These are phyloP conservation scores for Mucor lusitanicus DNA, from an alignment of 371 early-diverging fungal genomes.

Conservation along the genomic window DNA sequence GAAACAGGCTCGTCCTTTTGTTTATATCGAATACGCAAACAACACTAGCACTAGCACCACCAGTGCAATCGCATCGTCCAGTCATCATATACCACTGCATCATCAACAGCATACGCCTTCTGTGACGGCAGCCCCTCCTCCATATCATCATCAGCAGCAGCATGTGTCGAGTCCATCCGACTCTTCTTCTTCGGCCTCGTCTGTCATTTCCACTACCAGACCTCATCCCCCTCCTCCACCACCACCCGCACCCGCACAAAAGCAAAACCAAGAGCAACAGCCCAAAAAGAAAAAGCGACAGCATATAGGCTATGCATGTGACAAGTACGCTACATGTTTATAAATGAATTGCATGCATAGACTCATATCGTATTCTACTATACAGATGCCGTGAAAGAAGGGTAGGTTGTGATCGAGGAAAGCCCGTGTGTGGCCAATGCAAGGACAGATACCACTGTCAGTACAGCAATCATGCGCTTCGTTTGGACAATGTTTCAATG, in stretches of 20 bases:
- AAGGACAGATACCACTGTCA: slow-evolving; percentile 26
- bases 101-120: too few species aligned
- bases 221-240: too few species aligned
- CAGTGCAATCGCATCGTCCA: too few species aligned
- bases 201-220: neutral
- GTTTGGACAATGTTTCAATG: slow-evolving; percentile 27
- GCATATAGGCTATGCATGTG: slow-evolving; percentile 40
- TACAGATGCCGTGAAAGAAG: slow-evolving; percentile 41
- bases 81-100: too few species aligned
- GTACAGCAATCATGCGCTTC: slow-evolving; percentile 31
- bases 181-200: slow-evolving; percentile 6
- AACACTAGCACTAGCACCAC: neutral
- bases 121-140: neutral
- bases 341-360: neutral
- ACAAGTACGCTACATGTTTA: slow-evolving; percentile 25
- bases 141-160: neutral
- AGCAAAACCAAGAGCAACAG: slow-evolving; percentile 8
- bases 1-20: slow-evolving; percentile 14
- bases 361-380: neutral
- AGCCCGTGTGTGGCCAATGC: slow-evolving; percentile 38
- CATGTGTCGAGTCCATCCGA: slow-evolving; percentile 6
- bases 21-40: slow-evolving; percentile 18
- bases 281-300: slow-evolving; percentile 32
- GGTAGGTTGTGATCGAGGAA: slow-evolving; percentile 37
- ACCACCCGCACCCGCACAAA: neutral